phyloP scores from a whole-genome alignment of 148 eudicot species.

The Fallopia convolvulus region DNA sequence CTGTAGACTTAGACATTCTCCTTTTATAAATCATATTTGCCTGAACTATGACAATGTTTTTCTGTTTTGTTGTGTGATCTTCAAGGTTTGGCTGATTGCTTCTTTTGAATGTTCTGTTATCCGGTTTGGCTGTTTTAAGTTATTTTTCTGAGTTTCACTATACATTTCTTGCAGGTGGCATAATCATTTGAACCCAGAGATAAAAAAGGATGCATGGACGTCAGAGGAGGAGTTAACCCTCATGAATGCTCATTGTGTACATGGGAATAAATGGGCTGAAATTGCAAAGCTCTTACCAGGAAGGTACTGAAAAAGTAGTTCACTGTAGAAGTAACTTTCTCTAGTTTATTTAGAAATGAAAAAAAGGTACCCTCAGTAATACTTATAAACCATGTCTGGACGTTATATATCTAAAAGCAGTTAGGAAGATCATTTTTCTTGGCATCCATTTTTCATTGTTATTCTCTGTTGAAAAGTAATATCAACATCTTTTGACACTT shows the following conservation, averaged over 20 bases:
- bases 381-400: no score
- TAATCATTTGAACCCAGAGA: conserved; percentile 76
- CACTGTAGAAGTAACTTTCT: not conserved
- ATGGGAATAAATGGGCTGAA: conserved; percentile 91
- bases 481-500: no score
- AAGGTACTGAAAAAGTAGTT: conserved; percentile 32
- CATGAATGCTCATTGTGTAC: conserved; percentile 50
- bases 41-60: no score
- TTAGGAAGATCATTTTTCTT: not conserved
- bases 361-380: no score
- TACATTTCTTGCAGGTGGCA: conserved; percentile 50
- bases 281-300: conserved; percentile 68
- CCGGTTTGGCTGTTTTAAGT: not conserved
- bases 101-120: no score
- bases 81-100: no score
- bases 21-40: no score
- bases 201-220: conserved; percentile 70
- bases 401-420: not conserved
- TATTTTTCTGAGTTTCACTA: conserved; percentile 10
- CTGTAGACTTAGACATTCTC: no score
- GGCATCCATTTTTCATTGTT: not conserved
- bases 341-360: not conserved
- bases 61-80: no score
- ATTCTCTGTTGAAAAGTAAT: no score
- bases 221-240: conserved; percentile 56